Evolutionary conservation across 2,329 filamentous ascomycete species (phyloP), one percentile per base, ranked within the genome.

Genomic region (Chrysoporthe austroafricana): DNA sequence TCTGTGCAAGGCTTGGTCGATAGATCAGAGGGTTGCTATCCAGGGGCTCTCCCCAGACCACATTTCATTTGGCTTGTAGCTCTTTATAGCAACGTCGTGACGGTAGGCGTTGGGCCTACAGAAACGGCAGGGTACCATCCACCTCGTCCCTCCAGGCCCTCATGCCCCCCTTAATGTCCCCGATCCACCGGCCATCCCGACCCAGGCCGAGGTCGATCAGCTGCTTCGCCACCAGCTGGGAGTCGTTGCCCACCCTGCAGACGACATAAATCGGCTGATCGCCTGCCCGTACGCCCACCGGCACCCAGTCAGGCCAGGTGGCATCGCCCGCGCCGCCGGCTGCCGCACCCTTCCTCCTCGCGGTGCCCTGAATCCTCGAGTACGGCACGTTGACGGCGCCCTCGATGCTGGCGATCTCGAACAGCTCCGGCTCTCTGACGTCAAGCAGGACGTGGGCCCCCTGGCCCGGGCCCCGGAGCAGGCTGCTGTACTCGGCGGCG

Each of bases 361-460:
- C 70, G 32, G 69, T 68, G 46, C 69, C 74, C 59, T 75, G 72
- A 14, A 74, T 72, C 69, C 78, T 82, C 14, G 88, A 91, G 73
- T 90, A 91, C 0, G 88, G 91, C 0, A 94, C 77, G 72, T 93
- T 97, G 62, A 96, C 79, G 36, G 92, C 93, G 0, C 91, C 91
- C 0, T 88, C 82, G 8, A 99, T 83, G 69, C 85, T 89, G 71
- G 91, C 94, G 57, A 98, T 89, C 18, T 91, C 90, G 72, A 92
- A 97, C 69, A 97, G 93, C 39, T 93, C 91, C 73, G 88, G 88
- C 72, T 97, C 93, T 2, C 96, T 85, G 1, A 97, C 93, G 72
- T 98, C 96, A 2, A 98, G 78, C 2, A 97, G 79, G 0, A 92
- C 75, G 64, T 90, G 88, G 11, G 5, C n/a, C 62, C 43, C 54